Percentiles rank a stretch among this genome's conserved stretches.
Evolutionary conservation across 2,329 filamentous ascomycete genomes (phyloP).

Genomic region (Diatrype stigma): DNA sequence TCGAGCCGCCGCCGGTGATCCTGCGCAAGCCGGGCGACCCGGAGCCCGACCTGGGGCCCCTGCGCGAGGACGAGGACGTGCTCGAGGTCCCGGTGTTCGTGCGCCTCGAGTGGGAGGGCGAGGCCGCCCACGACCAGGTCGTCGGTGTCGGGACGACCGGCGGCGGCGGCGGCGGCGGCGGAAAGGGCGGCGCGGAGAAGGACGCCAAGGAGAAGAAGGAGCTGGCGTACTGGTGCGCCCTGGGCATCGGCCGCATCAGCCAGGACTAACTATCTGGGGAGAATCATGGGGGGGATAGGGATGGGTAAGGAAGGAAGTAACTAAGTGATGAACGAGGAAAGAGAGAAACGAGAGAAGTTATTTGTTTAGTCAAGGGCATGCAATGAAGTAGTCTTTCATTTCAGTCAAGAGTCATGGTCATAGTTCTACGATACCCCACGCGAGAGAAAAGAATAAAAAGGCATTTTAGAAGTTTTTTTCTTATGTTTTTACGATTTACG

Average conservation of each 20-base stretch:
- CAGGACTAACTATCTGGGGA: slow-evolving; percentile 36
- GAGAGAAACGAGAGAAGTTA: too few species aligned
- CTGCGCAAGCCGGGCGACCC: slow-evolving; percentile 28
- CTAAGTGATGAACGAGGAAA: not conserved
- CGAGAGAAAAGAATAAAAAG: slow-evolving; percentile 2
- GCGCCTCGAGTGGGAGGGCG: slow-evolving; percentile 82
- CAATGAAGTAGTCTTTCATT: too few species aligned
- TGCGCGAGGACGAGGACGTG: slow-evolving; percentile 57
- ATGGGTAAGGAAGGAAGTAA: slow-evolving; percentile 10
- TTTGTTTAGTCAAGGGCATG: too few species aligned
- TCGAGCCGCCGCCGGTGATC: slow-evolving; percentile 30
- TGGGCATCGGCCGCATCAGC: slow-evolving; percentile 79
- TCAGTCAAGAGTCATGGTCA: not conserved
- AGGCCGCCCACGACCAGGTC: slow-evolving; percentile 58
- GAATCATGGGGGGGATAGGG: too few species aligned
- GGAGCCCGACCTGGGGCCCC: slow-evolving; percentile 39
- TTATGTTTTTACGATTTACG: not conserved
- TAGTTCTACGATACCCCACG: slow-evolving; percentile 38
- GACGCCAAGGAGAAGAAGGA: slow-evolving; percentile 75
- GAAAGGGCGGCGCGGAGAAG: slow-evolving; percentile 58
- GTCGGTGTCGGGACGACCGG: slow-evolving; percentile 40
- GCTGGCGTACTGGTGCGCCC: slow-evolving; percentile 91
- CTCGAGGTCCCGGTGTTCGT: slow-evolving; percentile 95
- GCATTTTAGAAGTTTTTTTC: too few species aligned
- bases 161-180: slow-evolving; percentile 52